phyloP scores from a whole-genome alignment of 2,329 filamentous ascomycete species.

The Fusarium irregulare region DNA sequence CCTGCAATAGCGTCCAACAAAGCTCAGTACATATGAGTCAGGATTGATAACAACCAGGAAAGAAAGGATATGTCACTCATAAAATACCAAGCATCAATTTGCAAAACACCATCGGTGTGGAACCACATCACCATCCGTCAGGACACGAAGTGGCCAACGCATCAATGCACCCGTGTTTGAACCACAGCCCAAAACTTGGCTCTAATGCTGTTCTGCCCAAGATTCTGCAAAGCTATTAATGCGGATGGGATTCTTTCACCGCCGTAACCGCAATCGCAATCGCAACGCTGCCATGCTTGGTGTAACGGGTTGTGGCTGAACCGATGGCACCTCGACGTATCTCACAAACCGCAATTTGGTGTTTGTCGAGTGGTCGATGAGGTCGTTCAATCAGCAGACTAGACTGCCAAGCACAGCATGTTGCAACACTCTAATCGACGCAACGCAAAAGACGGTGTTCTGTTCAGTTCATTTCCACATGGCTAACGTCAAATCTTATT shows the following conservation, averaged over 20 bases:
- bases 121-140: slow-evolving; percentile 31
- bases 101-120: slow-evolving; percentile 37
- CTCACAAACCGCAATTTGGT: background rate
- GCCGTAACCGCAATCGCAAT: slow-evolving; percentile 27
- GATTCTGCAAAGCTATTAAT: slow-evolving; percentile 38
- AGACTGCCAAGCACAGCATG: background rate
- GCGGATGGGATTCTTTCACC: slow-evolving; percentile 25
- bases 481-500: slow-evolving; percentile 23
- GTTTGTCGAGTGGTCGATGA: background rate
- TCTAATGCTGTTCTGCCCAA: slow-evolving; percentile 37
- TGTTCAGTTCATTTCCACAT: slow-evolving; percentile 26
- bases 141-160: slow-evolving; percentile 39
- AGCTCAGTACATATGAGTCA: slow-evolving; percentile 36
- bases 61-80: slow-evolving; percentile 27
- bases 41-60: slow-evolving; percentile 26
- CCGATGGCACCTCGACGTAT: slow-evolving; percentile 9
- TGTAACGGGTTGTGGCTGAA: slow-evolving; percentile 27
- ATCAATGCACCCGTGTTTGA: slow-evolving; percentile 36
- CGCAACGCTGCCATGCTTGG: slow-evolving; percentile 18
- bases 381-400: slow-evolving; percentile 8
- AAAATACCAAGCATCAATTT: slow-evolving; percentile 13
- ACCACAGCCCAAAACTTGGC: slow-evolving; percentile 32
- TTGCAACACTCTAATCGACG: background rate
- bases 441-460: slow-evolving; percentile 3
- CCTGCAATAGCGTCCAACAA: background rate